Evolutionary conservation across 495 filamentous ascomycete genomes (phyloP), one percentile per base, ranked within the genome.

Genomic region (Aspergillus panamensis): DNA sequence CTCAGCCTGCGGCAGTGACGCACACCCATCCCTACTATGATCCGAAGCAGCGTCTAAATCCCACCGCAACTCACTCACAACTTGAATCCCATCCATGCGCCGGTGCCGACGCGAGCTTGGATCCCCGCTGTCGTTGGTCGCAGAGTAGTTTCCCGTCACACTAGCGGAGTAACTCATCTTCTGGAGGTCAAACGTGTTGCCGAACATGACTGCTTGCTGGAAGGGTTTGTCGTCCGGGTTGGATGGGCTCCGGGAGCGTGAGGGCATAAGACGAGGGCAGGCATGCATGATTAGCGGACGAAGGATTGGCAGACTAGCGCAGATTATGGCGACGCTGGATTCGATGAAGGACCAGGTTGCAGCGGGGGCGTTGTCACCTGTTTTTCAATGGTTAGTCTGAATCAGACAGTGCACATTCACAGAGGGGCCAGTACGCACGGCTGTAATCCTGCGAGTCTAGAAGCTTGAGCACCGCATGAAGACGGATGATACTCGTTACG

Each of bases 321-420:
- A 92, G 58, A 92, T 84, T 57, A 96, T 92, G 43, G 90, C 84
- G 10, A 80, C 75, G 66, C 92, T 90, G 65, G 89, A 84, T 73
- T 96, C 92, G 48, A 96, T 80, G 30, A 84, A 85, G 25, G 88
- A 92, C 91, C 91, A 97, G 58, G 74, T 75, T 0, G 79, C 82
- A 5, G 77, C 73, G 31, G 73, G 61, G 50, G 79, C 72, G 64
- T 82, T 82, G 45, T 73, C 69, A 64, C 69, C 69, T 63, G 42
- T 16, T 51, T 43, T 8, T 14, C 45, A 44, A 25, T 5, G 10
- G 16, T 58, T 56, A 59, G 58, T 48, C 43, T n/a, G 9, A 30
- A 30, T 19, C 16, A 45, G 5, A 17, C 9, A 45, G 6, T 19
- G 2, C 7, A 17, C 10, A 45, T 10, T 17, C 9, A 45, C 8